Evolutionary conservation across 441 rosid species (phyloP).

Genomic region (Populus trichocarpa): DNA sequence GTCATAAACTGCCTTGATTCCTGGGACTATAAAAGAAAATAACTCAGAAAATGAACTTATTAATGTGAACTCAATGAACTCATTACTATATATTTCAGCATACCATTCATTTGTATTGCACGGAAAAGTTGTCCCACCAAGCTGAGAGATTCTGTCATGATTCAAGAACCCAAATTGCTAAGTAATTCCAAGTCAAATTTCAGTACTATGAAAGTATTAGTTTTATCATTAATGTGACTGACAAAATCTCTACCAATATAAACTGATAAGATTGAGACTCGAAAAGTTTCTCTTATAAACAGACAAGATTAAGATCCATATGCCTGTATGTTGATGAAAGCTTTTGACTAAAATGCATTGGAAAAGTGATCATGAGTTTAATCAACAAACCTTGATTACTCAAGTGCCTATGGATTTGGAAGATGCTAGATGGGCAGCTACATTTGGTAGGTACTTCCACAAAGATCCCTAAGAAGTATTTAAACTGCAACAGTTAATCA

Average conservation of each 20-base stretch:
- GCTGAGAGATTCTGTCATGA: neutral
- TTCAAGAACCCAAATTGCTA: neutral
- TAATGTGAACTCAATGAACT: neutral
- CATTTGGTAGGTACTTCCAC: neutral
- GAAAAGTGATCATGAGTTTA: neutral
- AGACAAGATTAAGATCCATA: neutral
- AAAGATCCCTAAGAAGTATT: neutral
- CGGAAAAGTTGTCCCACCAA: neutral
- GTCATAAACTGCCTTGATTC: conserved; percentile 16
- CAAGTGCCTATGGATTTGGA: neutral
- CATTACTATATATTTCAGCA: neutral
- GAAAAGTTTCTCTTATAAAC: neutral
- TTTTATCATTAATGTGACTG: neutral
- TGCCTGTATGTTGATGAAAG: neutral
- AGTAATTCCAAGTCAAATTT: neutral
- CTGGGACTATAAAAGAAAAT: conserved; percentile 26
- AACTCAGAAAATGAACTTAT: neutral
- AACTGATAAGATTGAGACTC: neutral
- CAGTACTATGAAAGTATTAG: neutral
- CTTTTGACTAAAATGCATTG: neutral
- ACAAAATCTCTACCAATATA: neutral
- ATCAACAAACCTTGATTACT: neutral
- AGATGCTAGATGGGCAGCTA: neutral
- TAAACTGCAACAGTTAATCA: neutral
- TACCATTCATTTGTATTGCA: neutral